Percentiles rank a stretch among this genome's conserved stretches.
These are phyloP conservation scores for Pseudohyphozyma bogoriensis DNA, from an alignment of 768 basidiomycete species.

Conservation along the genomic window DNA sequence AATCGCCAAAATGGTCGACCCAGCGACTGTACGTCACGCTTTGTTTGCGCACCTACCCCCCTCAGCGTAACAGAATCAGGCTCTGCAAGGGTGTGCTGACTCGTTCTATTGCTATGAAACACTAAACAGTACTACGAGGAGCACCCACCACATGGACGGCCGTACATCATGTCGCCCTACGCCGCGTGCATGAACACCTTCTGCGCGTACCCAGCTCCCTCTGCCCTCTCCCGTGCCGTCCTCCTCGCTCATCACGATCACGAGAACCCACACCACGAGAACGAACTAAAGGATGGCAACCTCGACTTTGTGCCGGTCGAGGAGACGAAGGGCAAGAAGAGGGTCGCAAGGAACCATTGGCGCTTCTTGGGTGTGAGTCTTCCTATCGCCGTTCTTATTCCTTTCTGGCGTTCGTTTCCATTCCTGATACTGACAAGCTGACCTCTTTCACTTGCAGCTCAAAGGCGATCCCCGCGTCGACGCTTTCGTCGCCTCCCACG, in stretches of 20 bases:
- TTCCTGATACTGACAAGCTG: no score
- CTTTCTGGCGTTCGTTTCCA: no score
- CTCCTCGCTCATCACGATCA: constrained; percentile 10
- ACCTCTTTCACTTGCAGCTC: not conserved
- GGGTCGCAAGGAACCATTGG: constrained; percentile 22
- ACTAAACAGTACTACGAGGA: constrained; percentile 29
- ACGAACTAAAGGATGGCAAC: not conserved
- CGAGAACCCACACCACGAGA: not conserved
- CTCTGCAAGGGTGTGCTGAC: not conserved
- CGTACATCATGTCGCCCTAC: constrained; percentile 32
- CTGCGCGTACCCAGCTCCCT: constrained; percentile 17
- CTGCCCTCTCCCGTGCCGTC: constrained; percentile 6
- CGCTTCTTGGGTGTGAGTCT: constrained; percentile 23
- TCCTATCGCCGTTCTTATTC: not conserved
- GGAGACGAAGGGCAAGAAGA: constrained; percentile 4
- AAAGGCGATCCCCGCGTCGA: constrained; percentile 9
- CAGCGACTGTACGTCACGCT: no score
- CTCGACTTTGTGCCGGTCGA: constrained; percentile 28
- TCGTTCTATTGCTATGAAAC: no score
- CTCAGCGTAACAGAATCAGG: not conserved
- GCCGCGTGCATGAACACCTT: constrained; percentile 30
- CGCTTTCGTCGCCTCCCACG: constrained; percentile 7
- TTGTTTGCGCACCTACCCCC: no score
- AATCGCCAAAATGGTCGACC: constrained; percentile 25
- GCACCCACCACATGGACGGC: constrained; percentile 19